Evolutionary conservation across 257 asterid species (phyloP).

Genomic region (Solanum paucissectum): DNA sequence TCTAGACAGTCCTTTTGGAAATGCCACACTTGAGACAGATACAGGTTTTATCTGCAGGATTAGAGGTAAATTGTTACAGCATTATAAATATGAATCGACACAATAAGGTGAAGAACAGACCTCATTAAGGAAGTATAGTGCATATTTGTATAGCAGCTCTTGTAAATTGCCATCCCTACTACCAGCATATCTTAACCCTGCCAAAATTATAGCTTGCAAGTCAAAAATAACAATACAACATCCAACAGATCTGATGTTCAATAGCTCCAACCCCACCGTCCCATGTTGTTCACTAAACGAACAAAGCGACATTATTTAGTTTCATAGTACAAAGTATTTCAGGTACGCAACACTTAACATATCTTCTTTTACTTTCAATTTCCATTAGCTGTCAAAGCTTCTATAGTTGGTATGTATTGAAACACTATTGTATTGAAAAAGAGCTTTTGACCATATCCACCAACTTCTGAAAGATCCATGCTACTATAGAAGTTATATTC

Average conservation of each 20-base stretch:
- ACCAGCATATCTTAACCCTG: slow-evolving; percentile 96
- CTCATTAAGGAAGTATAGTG: slow-evolving; percentile 82
- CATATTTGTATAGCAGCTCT: slow-evolving; percentile 77
- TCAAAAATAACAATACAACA: not conserved
- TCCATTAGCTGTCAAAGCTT: not conserved
- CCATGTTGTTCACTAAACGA: not conserved
- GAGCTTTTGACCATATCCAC: not conserved
- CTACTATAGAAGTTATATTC: not conserved
- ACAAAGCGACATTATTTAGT: not conserved
- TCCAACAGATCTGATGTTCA: not conserved
- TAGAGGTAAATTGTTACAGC: slow-evolving; percentile 3
- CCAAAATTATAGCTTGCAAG: not conserved
- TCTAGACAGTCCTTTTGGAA: slow-evolving; percentile 66
- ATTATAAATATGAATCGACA: slow-evolving; percentile 3
- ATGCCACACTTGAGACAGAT: slow-evolving; percentile 37
- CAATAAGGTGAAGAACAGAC: slow-evolving; percentile 29
- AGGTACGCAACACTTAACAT: not conserved
- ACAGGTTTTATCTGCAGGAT: slow-evolving; percentile 78
- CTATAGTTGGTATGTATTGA: not conserved
- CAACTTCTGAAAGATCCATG: not conserved
- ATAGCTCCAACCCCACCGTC: not conserved
- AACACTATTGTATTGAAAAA: not conserved
- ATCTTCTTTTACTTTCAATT: not conserved
- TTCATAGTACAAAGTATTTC: not conserved
- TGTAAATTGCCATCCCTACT: slow-evolving; percentile 86